Conservation (phyloP, 257 asterid genomes). For the Solanum sejunctum region DNA sequence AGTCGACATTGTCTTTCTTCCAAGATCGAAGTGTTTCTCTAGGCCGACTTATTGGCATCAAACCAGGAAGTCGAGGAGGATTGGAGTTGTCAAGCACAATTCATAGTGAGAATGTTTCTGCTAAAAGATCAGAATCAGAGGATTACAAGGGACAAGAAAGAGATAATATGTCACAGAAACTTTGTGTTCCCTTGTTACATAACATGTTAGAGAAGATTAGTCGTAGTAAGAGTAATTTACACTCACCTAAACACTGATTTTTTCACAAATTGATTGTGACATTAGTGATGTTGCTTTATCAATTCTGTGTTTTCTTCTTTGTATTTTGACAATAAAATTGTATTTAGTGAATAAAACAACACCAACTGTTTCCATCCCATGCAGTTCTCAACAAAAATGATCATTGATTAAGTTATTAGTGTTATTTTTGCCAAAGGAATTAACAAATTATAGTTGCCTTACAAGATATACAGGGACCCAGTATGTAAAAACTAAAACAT, state of each 20-base stretch:
- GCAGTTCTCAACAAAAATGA: neutral
- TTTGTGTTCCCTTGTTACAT: slow-evolving; percentile 11
- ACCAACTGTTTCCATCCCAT: neutral
- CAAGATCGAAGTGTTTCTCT: slow-evolving; percentile 49
- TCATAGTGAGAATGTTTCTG: neutral
- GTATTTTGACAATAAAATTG: neutral
- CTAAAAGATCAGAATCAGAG: neutral
- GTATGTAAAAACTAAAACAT: no score
- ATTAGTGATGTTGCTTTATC: neutral
- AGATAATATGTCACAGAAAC: slow-evolving; percentile 16
- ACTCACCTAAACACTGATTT: neutral
- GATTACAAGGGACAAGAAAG: neutral
- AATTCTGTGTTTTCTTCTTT: neutral
- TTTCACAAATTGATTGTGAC: neutral
- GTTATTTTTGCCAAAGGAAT: neutral
- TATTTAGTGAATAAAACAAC: neutral
- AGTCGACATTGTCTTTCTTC: slow-evolving; percentile 69
- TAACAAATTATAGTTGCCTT: neutral
- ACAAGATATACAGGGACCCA: no score
- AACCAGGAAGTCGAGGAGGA: slow-evolving; percentile 15
- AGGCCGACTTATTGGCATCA: slow-evolving; percentile 54
- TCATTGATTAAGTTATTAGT: neutral
- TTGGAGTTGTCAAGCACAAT: slow-evolving; percentile 1
- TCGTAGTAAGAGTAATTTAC: slow-evolving; percentile 1
- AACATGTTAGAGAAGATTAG: slow-evolving; percentile 5